Percentiles rank a stretch among this genome's conserved stretches.
These are phyloP conservation scores for Mycena capillaripes DNA, from an alignment of 768 basidiomycete genomes.

Conservation along the genomic window DNA sequence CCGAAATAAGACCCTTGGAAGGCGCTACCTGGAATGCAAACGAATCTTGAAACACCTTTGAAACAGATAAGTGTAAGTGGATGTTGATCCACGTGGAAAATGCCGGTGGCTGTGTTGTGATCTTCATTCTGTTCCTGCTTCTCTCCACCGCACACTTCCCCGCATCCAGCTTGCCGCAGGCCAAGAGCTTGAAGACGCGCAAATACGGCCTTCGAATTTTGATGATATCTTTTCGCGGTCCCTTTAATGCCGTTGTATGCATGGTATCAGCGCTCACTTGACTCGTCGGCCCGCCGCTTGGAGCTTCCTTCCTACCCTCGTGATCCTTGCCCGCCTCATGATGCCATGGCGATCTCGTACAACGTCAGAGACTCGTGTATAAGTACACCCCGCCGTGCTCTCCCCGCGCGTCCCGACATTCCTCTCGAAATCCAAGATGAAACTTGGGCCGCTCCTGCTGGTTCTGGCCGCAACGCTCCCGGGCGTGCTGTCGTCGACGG, in stretches of 20 bases:
- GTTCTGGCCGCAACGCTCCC: slow-evolving; percentile 10
- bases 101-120: too few relatives aligned
- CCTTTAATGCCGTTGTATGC: background rate
- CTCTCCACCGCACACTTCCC: too few relatives aligned
- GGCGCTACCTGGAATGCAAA: too few relatives aligned
- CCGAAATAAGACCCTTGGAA: too few relatives aligned
- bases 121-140: too few relatives aligned
- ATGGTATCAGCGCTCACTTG: slow-evolving; percentile 1
- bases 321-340: background rate
- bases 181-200: too few relatives aligned
- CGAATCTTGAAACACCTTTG: too few relatives aligned
- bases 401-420: background rate
- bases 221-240: background rate
- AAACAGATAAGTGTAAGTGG: too few relatives aligned
- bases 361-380: background rate
- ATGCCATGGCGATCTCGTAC: background rate
- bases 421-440: slow-evolving; percentile 14
- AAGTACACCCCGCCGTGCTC: background rate
- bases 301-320: background rate
- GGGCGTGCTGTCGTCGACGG: background rate
- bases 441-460: background rate
- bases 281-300: slow-evolving; percentile 23
- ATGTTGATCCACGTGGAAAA: too few relatives aligned
- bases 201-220: too few relatives aligned
- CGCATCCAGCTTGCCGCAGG: too few relatives aligned